A percentile compares a stretch with the other conserved stretches of the same genome.
Evolutionary conservation across 345 rosid species (phyloP).

Genomic region (Pistacia vera): DNA sequence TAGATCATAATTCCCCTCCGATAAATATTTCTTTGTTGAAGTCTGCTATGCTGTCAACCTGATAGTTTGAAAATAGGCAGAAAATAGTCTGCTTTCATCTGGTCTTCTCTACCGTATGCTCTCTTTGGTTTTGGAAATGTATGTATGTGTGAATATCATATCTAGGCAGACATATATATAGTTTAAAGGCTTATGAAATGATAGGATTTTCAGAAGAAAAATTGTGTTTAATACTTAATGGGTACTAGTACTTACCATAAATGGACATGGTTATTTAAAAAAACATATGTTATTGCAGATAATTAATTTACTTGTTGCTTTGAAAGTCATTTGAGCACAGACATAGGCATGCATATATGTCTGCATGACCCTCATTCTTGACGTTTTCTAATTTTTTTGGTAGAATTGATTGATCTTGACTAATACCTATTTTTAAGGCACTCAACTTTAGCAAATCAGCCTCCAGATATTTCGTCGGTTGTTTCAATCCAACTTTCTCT

Average conservation of each 20-base stretch:
- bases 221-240: not conserved
- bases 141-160: not conserved
- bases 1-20: not conserved
- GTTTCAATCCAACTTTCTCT: conserved; percentile 71
- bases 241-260: not conserved
- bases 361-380: not conserved
- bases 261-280: not conserved
- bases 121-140: not conserved
- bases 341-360: not conserved
- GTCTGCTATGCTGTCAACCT: not conserved
- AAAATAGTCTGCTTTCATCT: conserved; percentile 5
- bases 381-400: not conserved
- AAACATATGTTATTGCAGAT: not conserved
- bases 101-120: not conserved
- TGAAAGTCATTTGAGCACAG: not conserved
- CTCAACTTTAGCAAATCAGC: conserved; percentile 39
- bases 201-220: not conserved
- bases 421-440: conserved; percentile 48
- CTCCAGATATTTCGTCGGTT: conserved; percentile 46
- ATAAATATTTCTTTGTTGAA: not conserved
- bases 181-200: conserved; percentile 1
- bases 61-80: not conserved
- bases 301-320: not conserved
- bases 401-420: conserved; percentile 21
- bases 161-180: not conserved